Base-by-base conservation (phyloP, 495 filamentous ascomycete species). In the Penicillium chermesinum region DNA sequence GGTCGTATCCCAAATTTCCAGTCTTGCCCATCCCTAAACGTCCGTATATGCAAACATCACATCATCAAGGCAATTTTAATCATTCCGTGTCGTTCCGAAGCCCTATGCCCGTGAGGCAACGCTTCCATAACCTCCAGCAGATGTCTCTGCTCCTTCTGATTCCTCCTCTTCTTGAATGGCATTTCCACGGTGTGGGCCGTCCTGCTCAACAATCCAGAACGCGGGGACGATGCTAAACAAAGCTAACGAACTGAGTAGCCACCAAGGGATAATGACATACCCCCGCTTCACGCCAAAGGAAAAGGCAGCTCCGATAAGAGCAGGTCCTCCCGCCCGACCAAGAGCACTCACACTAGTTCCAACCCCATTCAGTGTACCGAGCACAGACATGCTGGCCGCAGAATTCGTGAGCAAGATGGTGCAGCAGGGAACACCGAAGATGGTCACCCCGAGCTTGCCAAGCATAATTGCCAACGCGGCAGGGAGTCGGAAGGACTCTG, bases 351-450 rank as follows among this genome's bases (percentile, higher is more conserved):
- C 75, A 40, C 83, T 84, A 1, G 88, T 91, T 1, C 86, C 87
- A 43, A 95, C 81, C 0, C 91, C 91, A 60, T 97, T 97, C 41
- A 97, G 68, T 1, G 91, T 95, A 0, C 90, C 91, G 6, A 96
- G 77, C 38, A 94, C 77, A 22, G 78, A 71, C 25, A 96, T 69
- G 38, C 79, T 86, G 0, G 73, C 65, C 1, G 89, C 89, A 14
- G 85, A 88, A 67, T 96, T 97, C 38, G 91, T 95, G 14, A 97
- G 72, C 15, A 96, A 66, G 56, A 96, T 94, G n/a, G 86, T 93
- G 13, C 76, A 83, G 62, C 85, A 89, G 1, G 91, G 91, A 61
- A 95, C 95, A 4, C 83, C 82, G 62, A 96, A 87, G 44, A 91
- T 89, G 30, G 78, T 78, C 9, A 77, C 76, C 38, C 84, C 71